Evolutionary conservation across 805 yeast genomes (phyloP).

Genomic region (Zygoascus flipseniorum): DNA sequence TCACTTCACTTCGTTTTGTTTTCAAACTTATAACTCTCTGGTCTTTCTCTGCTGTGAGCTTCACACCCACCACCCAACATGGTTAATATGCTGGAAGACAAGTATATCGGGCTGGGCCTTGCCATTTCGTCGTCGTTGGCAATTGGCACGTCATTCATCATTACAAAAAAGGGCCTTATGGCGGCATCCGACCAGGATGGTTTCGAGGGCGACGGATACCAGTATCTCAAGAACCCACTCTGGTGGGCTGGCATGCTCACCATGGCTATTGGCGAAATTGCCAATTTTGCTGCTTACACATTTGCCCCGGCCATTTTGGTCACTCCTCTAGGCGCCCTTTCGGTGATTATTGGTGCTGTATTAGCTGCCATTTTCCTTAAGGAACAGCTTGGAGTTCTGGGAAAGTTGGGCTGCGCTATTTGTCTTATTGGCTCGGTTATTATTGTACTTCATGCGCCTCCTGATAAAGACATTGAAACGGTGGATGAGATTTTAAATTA

Average conservation of each 20-base stretch:
- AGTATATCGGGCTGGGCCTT: slow-evolving; percentile 79
- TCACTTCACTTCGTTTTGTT: no score
- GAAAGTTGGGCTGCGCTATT: slow-evolving; percentile 88
- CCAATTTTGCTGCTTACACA: slow-evolving; percentile 90
- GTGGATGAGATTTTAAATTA: slow-evolving; percentile 79
- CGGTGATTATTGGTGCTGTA: slow-evolving; percentile 87
- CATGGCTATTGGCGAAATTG: slow-evolving; percentile 85
- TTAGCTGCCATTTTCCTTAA: slow-evolving; percentile 76
- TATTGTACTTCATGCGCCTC: slow-evolving; percentile 86
- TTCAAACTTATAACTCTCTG: no score
- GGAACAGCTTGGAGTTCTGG: slow-evolving; percentile 80
- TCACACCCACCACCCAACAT: not conserved
- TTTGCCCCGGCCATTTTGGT: slow-evolving; percentile 92
- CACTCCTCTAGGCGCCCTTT: slow-evolving; percentile 84
- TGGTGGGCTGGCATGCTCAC: slow-evolving; percentile 94
- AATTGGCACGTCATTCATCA: slow-evolving; percentile 81
- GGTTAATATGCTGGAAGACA: slow-evolving; percentile 50
- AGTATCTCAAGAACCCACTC: slow-evolving; percentile 72
- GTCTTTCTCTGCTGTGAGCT: no score
- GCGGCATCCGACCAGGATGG: slow-evolving; percentile 59
- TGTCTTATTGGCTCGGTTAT: slow-evolving; percentile 83
- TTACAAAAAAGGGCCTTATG: slow-evolving; percentile 78
- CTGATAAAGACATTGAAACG: slow-evolving; percentile 81
- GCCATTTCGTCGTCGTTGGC: slow-evolving; percentile 85
- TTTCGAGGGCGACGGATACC: slow-evolving; percentile 61